Percentiles rank a stretch among this genome's conserved stretches.
Conservation (phyloP, 352 stramenopile species). For the Pythium chondricola region DNA sequence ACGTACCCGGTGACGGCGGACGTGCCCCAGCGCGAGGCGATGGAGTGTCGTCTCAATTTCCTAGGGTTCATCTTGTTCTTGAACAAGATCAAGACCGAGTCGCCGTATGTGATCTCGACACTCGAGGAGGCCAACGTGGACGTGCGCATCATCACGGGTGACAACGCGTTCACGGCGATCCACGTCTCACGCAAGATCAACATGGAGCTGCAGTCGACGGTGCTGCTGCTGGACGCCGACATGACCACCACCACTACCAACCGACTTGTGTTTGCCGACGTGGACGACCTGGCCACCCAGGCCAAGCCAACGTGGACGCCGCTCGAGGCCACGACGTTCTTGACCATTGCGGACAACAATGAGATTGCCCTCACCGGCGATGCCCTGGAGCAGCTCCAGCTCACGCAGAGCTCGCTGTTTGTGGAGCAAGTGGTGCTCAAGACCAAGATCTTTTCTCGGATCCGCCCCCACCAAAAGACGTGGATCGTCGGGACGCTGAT, state of each 20-base stretch:
- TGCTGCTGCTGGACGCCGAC: constrained; percentile 44
- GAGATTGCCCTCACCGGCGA: constrained; percentile 63
- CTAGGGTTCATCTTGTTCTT: constrained; percentile 85
- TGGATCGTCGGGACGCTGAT: constrained; percentile 76
- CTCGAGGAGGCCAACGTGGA: constrained; percentile 71
- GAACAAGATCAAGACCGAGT: constrained; percentile 88
- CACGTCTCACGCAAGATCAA: constrained; percentile 70
- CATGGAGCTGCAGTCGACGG: constrained; percentile 53
- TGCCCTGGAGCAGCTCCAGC: constrained; percentile 42
- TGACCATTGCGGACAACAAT: constrained; percentile 43
- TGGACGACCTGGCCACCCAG: constrained; percentile 42
- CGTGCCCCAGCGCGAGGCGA: constrained; percentile 49
- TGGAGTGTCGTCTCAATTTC: constrained; percentile 77
- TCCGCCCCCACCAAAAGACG: constrained; percentile 72
- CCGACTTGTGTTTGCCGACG: constrained; percentile 46
- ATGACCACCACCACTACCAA: background rate
- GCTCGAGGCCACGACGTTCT: constrained; percentile 39
- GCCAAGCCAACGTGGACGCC: constrained; percentile 25
- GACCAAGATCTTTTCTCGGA: constrained; percentile 67
- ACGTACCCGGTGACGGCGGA: constrained; percentile 43
- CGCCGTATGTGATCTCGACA: constrained; percentile 67
- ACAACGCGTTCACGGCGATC: constrained; percentile 77
- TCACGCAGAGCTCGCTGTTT: constrained; percentile 25
- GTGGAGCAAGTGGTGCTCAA: constrained; percentile 46
- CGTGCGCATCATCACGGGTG: constrained; percentile 86